Evolutionary conservation across 805 yeast genomes (phyloP).

Genomic region (Sugiyamaella valdiviana): DNA sequence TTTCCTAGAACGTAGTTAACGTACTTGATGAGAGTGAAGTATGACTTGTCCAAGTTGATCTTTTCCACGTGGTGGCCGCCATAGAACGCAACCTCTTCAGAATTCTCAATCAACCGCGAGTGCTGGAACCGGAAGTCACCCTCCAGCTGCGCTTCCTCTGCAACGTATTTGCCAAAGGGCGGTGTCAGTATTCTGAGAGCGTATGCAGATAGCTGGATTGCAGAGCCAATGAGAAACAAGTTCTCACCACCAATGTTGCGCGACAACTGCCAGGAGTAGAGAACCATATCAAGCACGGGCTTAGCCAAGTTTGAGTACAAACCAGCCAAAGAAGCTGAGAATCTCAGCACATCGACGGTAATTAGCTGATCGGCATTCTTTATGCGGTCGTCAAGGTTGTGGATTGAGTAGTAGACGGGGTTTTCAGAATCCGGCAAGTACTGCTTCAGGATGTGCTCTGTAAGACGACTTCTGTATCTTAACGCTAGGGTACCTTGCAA

Average conservation of each 20-base stretch:
- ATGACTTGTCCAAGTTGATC: conserved; percentile 68
- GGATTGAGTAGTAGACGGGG: conserved; percentile 67
- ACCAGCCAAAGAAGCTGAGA: conserved; percentile 63
- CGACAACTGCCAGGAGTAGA: conserved; percentile 74
- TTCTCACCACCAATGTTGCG: conserved; percentile 52
- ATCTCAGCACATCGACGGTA: conserved; percentile 70
- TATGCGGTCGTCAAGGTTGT: conserved; percentile 52
- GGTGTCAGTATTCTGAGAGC: conserved; percentile 75
- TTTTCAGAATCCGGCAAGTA: conserved; percentile 62
- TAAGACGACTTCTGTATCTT: conserved; percentile 55
- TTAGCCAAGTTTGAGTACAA: conserved; percentile 79
- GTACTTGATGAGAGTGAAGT: conserved; percentile 75
- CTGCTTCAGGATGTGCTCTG: conserved; percentile 55
- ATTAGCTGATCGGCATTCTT: conserved; percentile 78
- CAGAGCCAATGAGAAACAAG: conserved; percentile 65
- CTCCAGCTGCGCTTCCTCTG: conserved; percentile 71
- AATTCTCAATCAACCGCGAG: conserved; percentile 68
- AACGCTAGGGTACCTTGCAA: conserved; percentile 35
- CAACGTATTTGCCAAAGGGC: conserved; percentile 75
- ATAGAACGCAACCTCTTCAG: conserved; percentile 82
- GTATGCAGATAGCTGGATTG: conserved; percentile 75
- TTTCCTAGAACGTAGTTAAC: conserved; percentile 68
- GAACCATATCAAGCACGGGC: conserved; percentile 70
- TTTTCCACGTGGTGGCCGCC: conserved; percentile 77
- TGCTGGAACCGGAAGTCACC: conserved; percentile 80